Percentiles rank a stretch among this genome's conserved stretches.
Conservation (phyloP, 495 filamentous ascomycete species). For the Lichenothelia convexa region DNA sequence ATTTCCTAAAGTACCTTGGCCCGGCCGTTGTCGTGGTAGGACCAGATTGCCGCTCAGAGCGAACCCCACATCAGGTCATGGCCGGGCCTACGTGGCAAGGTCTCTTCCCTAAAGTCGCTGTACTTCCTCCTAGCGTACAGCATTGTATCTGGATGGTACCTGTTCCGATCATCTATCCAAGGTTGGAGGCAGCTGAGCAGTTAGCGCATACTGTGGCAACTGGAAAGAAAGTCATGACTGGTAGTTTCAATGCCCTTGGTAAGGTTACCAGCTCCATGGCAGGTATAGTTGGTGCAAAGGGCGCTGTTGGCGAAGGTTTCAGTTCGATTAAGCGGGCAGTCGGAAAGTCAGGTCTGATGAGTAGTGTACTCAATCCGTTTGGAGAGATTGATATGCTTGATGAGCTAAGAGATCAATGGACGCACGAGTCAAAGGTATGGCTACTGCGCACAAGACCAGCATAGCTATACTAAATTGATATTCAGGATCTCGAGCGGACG, state of each 20-base stretch:
- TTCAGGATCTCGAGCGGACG: slow-evolving; percentile 75
- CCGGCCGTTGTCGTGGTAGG: slow-evolving; percentile 81
- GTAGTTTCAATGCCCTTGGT: slow-evolving; percentile 83
- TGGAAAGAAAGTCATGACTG: slow-evolving; percentile 87
- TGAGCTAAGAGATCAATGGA: slow-evolving; percentile 92
- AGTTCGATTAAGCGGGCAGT: slow-evolving; percentile 89
- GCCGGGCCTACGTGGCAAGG: slow-evolving; percentile 95
- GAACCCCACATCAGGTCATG: slow-evolving; percentile 79
- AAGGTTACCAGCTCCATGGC: slow-evolving; percentile 88
- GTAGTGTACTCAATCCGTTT: slow-evolving; percentile 81
- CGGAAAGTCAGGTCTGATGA: slow-evolving; percentile 88
- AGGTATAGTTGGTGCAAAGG: slow-evolving; percentile 85
- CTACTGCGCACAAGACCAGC: background rate
- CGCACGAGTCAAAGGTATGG: slow-evolving; percentile 74
- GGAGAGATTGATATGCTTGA: slow-evolving; percentile 93
- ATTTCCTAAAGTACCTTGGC: slow-evolving; percentile 91
- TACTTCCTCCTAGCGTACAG: slow-evolving; percentile 80
- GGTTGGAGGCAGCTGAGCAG: slow-evolving; percentile 76
- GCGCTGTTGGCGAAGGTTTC: slow-evolving; percentile 78
- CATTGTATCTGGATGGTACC: slow-evolving; percentile 92
- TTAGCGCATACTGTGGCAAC: slow-evolving; percentile 82
- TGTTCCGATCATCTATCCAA: slow-evolving; percentile 78
- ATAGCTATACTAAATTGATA: background rate
- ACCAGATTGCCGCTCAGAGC: slow-evolving; percentile 76
- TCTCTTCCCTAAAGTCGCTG: slow-evolving; percentile 84